Evolutionary conservation across 2,329 filamentous ascomycete species (phyloP).

Genomic region (Exophiala alcalophila): DNA sequence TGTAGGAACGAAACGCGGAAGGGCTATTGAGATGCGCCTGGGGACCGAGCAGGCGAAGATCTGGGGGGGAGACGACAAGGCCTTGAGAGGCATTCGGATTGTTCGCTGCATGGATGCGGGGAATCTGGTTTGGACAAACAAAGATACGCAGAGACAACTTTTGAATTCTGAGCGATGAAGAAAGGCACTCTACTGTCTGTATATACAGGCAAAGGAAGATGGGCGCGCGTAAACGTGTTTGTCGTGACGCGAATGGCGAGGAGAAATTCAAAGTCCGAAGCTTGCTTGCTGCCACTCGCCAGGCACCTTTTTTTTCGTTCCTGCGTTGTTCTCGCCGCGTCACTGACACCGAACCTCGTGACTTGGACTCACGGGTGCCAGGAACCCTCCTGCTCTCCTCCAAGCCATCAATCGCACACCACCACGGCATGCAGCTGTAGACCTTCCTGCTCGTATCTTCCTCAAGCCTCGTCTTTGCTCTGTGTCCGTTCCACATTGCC

Average conservation of each 20-base stretch:
- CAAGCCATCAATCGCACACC: slow-evolving; percentile 1
- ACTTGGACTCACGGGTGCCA: too few relatives aligned
- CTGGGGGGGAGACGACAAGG: background rate
- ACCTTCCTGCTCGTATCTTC: slow-evolving; percentile 3
- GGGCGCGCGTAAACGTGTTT: too few relatives aligned
- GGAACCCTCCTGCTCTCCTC: background rate
- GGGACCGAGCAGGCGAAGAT: slow-evolving; percentile 29
- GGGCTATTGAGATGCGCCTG: background rate
- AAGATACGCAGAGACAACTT: too few relatives aligned
- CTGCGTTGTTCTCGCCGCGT: too few relatives aligned
- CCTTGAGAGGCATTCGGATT: slow-evolving; percentile 9
- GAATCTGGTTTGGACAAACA: too few relatives aligned
- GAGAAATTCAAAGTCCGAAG: background rate
- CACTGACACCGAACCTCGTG: slow-evolving; percentile 25
- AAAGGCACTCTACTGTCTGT: too few relatives aligned
- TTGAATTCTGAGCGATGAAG: too few relatives aligned
- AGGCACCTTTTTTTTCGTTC: too few relatives aligned
- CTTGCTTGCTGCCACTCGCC: too few relatives aligned
- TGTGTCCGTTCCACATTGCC: slow-evolving; percentile 81
- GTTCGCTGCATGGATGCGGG: slow-evolving; percentile 15
- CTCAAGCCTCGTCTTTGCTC: slow-evolving; percentile 60
- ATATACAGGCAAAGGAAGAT: too few relatives aligned
- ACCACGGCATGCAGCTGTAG: background rate
- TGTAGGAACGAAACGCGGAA: slow-evolving; percentile 1
- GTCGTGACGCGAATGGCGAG: too few relatives aligned